Conservation (phyloP, 176 grass and related monocot species). For the Oryza longistaminata region DNA sequence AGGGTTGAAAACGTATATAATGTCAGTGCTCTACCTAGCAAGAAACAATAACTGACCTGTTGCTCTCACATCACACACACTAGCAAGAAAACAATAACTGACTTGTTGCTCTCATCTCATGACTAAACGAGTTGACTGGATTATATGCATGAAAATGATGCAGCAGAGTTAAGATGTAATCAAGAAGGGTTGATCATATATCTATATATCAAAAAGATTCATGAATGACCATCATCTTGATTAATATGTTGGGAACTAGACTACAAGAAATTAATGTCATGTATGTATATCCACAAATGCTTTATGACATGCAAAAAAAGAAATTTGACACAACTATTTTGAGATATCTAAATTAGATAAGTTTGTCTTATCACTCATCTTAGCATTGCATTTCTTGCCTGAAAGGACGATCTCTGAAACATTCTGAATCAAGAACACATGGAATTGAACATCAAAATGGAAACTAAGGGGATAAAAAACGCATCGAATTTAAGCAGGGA, state of each 20-base stretch:
- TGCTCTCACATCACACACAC: constrained; percentile 18
- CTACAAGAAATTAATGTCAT: background rate
- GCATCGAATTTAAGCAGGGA: constrained; percentile 43
- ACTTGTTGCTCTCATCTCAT: background rate
- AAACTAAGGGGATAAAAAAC: background rate
- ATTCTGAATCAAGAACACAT: constrained; percentile 28
- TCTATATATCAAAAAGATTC: background rate
- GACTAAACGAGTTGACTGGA: background rate
- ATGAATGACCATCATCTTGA: background rate
- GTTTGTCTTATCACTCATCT: constrained; percentile 24
- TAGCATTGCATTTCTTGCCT: constrained; percentile 44
- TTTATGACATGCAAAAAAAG: background rate
- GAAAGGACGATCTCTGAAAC: constrained; percentile 14
- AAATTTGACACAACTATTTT: constrained; percentile 24
- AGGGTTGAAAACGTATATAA: constrained; percentile 40
- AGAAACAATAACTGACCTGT: constrained; percentile 32
- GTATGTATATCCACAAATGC: background rate
- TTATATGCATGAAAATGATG: constrained; percentile 36
- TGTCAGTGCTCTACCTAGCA: constrained; percentile 4
- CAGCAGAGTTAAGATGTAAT: constrained; percentile 8
- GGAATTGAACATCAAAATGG: constrained; percentile 41
- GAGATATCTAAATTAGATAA: constrained; percentile 30
- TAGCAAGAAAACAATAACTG: constrained; percentile 28
- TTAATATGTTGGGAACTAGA: background rate
- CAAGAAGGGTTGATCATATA: background rate